phyloP scores from a whole-genome alignment of 2,329 filamentous ascomycete species.

The Calonectria honghensis region DNA sequence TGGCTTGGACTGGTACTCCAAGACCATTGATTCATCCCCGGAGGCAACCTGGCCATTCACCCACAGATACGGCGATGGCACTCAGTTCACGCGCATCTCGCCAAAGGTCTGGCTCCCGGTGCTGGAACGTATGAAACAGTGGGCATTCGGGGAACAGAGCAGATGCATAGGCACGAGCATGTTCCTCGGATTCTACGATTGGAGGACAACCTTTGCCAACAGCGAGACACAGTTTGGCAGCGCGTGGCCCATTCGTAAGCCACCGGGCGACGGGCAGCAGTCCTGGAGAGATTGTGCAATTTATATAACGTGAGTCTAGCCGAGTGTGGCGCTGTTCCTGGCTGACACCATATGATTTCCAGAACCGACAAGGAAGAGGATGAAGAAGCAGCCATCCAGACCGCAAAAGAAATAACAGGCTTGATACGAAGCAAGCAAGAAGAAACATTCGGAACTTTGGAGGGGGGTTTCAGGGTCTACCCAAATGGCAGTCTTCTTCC shows the following conservation, averaged over 20 bases:
- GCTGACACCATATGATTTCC: not conserved
- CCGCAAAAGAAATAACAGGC: not conserved
- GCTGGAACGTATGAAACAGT: slow-evolving; percentile 4
- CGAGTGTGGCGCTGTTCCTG: not conserved
- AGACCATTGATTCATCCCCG: not conserved
- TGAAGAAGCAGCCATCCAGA: slow-evolving; percentile 1
- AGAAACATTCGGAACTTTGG: not conserved
- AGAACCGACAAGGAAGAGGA: slow-evolving; percentile 2
- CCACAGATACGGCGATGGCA: not conserved
- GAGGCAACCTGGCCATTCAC: slow-evolving; percentile 1
- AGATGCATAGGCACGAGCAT: slow-evolving; percentile 4
- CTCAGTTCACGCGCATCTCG: not conserved
- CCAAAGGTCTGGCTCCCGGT: not conserved
- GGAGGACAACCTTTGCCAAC: slow-evolving; percentile 7
- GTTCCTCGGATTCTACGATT: slow-evolving; percentile 6
- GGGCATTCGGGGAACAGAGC: not conserved
- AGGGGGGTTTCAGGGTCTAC: slow-evolving; percentile 1
- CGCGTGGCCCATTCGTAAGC: not conserved
- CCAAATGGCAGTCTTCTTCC: slow-evolving; percentile 4
- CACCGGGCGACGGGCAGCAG: not conserved
- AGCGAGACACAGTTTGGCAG: not conserved
- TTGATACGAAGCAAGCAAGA: slow-evolving; percentile 10
- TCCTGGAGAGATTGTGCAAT: slow-evolving; percentile 20
- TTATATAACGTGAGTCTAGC: not conserved
- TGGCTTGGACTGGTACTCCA: not conserved